phyloP scores from a whole-genome alignment of 768 basidiomycete genomes.

The Calocybe gangraenosa region DNA sequence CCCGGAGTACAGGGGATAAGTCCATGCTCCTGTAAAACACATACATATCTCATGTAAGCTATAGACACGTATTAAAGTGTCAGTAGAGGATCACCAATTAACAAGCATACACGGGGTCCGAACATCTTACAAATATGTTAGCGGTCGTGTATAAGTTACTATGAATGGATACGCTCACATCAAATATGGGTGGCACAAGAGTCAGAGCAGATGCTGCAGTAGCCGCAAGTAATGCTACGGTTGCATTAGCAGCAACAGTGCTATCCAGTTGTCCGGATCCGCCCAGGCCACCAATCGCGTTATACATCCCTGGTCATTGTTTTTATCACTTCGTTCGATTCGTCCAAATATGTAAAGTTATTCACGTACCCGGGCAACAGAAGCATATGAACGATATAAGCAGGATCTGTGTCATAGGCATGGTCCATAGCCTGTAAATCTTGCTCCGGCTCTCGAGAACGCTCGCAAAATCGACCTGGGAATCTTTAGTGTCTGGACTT shows the following conservation, averaged over 20 bases:
- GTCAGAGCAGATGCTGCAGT: slow-evolving; percentile 26
- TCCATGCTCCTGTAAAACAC: slow-evolving; percentile 20
- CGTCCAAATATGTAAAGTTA: background rate
- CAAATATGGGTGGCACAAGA: slow-evolving; percentile 24
- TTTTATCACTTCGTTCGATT: background rate
- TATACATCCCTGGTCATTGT: slow-evolving; percentile 25
- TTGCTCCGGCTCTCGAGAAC: slow-evolving; percentile 4
- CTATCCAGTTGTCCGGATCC: slow-evolving; percentile 26
- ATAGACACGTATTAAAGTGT: background rate
- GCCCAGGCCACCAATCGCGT: slow-evolving; percentile 24
- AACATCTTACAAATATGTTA: slow-evolving; percentile 17
- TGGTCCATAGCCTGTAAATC: slow-evolving; percentile 18
- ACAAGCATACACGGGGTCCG: slow-evolving; percentile 22
- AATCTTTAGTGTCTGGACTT: background rate
- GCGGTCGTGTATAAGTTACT: background rate
- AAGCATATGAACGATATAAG: slow-evolving; percentile 24
- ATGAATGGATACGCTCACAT: slow-evolving; percentile 14
- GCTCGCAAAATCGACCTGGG: slow-evolving; percentile 3
- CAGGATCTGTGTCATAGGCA: slow-evolving; percentile 24
- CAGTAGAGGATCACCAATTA: slow-evolving; percentile 18
- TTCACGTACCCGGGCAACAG: slow-evolving; percentile 22
- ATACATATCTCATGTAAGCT: background rate
- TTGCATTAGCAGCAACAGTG: slow-evolving; percentile 26
- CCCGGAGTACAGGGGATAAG: slow-evolving; percentile 24
- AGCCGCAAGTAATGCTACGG: slow-evolving; percentile 22